Conservation (phyloP, 2,329 filamentous ascomycete species). For the Leptodontidium sp. region DNA sequence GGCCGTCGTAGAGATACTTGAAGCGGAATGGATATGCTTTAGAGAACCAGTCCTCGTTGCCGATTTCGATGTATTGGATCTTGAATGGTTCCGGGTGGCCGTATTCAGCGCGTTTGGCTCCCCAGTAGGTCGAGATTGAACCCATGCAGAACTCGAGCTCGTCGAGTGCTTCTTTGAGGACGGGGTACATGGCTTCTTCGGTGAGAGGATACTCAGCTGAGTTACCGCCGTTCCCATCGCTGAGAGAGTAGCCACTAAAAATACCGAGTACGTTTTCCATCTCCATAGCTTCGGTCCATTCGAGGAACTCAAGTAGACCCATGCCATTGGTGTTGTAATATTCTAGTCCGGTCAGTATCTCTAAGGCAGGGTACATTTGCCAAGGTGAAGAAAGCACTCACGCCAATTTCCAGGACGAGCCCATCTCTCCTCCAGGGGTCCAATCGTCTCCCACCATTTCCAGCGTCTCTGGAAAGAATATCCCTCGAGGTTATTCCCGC, state of each 20-base stretch:
- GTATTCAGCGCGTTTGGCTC: slow-evolving; percentile 54
- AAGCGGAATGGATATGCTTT: slow-evolving; percentile 53
- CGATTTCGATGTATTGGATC: slow-evolving; percentile 56
- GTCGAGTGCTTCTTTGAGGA: slow-evolving; percentile 57
- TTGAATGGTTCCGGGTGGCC: slow-evolving; percentile 59
- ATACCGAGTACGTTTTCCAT: slow-evolving; percentile 56
- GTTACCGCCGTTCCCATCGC: slow-evolving; percentile 50
- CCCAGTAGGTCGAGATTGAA: slow-evolving; percentile 52
- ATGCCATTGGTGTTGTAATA: slow-evolving; percentile 55
- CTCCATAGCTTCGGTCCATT: slow-evolving; percentile 56
- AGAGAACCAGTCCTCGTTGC: slow-evolving; percentile 53
- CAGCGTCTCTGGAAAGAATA: slow-evolving; percentile 41
- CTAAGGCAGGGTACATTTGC: too few relatives aligned
- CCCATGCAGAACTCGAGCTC: slow-evolving; percentile 61
- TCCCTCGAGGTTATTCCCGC: slow-evolving; percentile 64
- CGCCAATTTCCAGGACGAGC: slow-evolving; percentile 53
- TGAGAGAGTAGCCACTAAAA: slow-evolving; percentile 55
- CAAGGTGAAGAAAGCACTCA: too few relatives aligned
- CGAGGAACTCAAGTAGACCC: slow-evolving; percentile 45
- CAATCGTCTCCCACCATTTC: slow-evolving; percentile 52
- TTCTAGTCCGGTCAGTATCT: slow-evolving; percentile 41
- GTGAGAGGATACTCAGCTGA: slow-evolving; percentile 44
- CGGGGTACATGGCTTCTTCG: slow-evolving; percentile 43
- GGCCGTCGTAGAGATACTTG: slow-evolving; percentile 56
- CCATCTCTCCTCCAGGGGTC: slow-evolving; percentile 47